Evolutionary conservation across 306 rosid species (phyloP).

Genomic region (Lathyrus oleraceus): DNA sequence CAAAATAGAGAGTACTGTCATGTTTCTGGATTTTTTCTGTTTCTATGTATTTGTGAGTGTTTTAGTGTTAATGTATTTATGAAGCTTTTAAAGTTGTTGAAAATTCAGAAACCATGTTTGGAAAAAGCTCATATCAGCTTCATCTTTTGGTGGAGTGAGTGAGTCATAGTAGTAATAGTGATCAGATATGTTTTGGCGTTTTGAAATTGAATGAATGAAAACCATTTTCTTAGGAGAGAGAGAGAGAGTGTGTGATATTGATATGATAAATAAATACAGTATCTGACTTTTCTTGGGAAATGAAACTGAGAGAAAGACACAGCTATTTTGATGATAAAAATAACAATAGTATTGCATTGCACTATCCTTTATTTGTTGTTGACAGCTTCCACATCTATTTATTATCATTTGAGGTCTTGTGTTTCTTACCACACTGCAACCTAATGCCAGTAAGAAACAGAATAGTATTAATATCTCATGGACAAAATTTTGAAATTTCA

Average conservation of each 20-base stretch:
- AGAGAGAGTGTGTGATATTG: not conserved
- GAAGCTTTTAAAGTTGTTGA: constrained; percentile 59
- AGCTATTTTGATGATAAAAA: constrained; percentile 3
- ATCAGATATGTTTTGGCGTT: constrained; percentile 39
- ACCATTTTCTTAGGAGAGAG: constrained; percentile 9
- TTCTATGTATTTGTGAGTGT: constrained; percentile 20
- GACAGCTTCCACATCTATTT: constrained; percentile 38
- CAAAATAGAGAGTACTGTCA: not conserved
- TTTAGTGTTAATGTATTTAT: constrained; percentile 51
- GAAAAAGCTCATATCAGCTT: constrained; percentile 44
- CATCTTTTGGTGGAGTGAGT: not conserved
- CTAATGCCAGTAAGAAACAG: not conserved
- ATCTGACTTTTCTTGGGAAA: constrained; percentile 72
- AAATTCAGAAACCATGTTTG: constrained; percentile 39
- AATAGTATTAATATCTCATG: not conserved
- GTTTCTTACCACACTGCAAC: constrained; percentile 1
- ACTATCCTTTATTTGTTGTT: constrained; percentile 5
- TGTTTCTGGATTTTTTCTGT: not conserved
- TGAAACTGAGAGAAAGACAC: constrained; percentile 50
- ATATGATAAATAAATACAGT: constrained; percentile 44
- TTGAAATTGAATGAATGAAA: constrained; percentile 40
- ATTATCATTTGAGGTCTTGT: constrained; percentile 31
- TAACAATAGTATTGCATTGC: constrained; percentile 4
- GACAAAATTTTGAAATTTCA: not conserved
- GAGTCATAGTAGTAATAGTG: constrained; percentile 43